phyloP scores from a whole-genome alignment of 2,329 filamentous ascomycete genomes.

The Trichoderma sp. region DNA sequence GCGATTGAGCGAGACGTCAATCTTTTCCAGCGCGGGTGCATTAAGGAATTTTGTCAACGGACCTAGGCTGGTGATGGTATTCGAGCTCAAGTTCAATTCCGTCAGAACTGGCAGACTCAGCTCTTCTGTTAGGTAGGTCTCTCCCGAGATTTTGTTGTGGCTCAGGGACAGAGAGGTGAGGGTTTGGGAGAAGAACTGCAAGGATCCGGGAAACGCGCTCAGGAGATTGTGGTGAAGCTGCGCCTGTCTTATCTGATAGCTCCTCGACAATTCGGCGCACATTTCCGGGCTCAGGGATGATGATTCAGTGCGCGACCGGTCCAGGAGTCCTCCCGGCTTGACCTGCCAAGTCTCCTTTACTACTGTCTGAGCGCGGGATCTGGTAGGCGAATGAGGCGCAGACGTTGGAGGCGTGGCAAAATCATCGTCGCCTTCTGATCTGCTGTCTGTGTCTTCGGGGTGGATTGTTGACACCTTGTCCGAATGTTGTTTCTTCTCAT shows the following conservation, averaged over 20 bases:
- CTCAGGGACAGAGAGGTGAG: constrained; percentile 71
- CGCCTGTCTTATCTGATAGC: constrained; percentile 53
- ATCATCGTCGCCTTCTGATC: constrained; percentile 51
- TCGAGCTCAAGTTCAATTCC: constrained; percentile 72
- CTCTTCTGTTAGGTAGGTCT: constrained; percentile 61
- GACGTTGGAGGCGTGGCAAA: constrained; percentile 59
- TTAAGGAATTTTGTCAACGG: constrained; percentile 63
- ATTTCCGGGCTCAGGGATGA: constrained; percentile 57
- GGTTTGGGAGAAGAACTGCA: constrained; percentile 68
- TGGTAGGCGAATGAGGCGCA: constrained; percentile 47
- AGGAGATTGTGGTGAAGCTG: constrained; percentile 77
- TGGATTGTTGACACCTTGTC: constrained; percentile 10
- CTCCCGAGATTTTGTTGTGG: constrained; percentile 66
- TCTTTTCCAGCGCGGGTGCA: constrained; percentile 70
- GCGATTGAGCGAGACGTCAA: constrained; percentile 83
- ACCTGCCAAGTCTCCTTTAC: constrained; percentile 52
- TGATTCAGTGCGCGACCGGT: constrained; percentile 65
- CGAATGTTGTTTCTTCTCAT: constrained; percentile 23
- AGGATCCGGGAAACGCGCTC: constrained; percentile 62
- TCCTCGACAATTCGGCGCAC: constrained; percentile 53
- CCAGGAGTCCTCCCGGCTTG: constrained; percentile 61
- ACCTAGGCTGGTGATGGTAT: constrained; percentile 68
- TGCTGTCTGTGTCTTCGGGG: constrained; percentile 42
- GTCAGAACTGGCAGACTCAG: constrained; percentile 70
- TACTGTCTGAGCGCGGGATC: constrained; percentile 47